These are phyloP conservation scores for Lactarius deliciosus DNA, from an alignment of 768 basidiomycete genomes.

Conservation along the genomic window DNA sequence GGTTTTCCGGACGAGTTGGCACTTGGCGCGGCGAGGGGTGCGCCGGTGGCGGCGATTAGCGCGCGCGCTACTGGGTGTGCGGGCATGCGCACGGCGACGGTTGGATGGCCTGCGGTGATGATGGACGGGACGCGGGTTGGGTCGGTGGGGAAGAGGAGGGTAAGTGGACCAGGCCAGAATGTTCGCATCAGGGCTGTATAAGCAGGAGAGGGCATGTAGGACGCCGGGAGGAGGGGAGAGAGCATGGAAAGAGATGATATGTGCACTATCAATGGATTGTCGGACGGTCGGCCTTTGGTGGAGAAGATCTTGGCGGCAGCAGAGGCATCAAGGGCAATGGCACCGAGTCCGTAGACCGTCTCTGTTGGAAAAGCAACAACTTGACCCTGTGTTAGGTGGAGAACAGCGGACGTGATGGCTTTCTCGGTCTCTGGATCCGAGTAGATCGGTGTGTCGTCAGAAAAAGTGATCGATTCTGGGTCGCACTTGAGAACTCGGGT, in stretches of 20 bases:
- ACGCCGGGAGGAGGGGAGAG: slow-evolving; percentile 62
- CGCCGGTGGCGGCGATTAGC: slow-evolving; percentile 69
- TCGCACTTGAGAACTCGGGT: slow-evolving; percentile 60
- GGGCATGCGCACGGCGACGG: slow-evolving; percentile 92
- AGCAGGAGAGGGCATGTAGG: slow-evolving; percentile 57
- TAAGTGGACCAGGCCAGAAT: slow-evolving; percentile 96
- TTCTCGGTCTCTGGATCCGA: slow-evolving; percentile 50
- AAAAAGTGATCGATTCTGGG: slow-evolving; percentile 59
- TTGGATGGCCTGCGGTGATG: slow-evolving; percentile 75
- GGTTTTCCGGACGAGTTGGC: slow-evolving; percentile 95
- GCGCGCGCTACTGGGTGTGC: slow-evolving; percentile 91
- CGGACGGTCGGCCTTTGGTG: slow-evolving; percentile 88
- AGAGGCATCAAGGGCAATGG: slow-evolving; percentile 62
- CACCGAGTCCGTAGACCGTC: slow-evolving; percentile 98
- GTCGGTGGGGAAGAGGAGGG: slow-evolving; percentile 83
- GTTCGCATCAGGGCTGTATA: slow-evolving; percentile 74
- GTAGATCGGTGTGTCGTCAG: slow-evolving; percentile 49
- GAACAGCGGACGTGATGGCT: slow-evolving; percentile 56
- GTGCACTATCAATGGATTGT: slow-evolving; percentile 98
- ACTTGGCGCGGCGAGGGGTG: slow-evolving; percentile 90
- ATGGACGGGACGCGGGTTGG: slow-evolving; percentile 60
- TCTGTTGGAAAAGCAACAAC: slow-evolving; percentile 94
- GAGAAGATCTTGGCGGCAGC: slow-evolving; percentile 77
- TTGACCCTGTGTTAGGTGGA: slow-evolving; percentile 50
- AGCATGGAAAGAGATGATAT: slow-evolving; percentile 88